These are phyloP conservation scores for Trypanosoma lewisi DNA, from an alignment of 208 protist genomes.

Conservation along the genomic window DNA sequence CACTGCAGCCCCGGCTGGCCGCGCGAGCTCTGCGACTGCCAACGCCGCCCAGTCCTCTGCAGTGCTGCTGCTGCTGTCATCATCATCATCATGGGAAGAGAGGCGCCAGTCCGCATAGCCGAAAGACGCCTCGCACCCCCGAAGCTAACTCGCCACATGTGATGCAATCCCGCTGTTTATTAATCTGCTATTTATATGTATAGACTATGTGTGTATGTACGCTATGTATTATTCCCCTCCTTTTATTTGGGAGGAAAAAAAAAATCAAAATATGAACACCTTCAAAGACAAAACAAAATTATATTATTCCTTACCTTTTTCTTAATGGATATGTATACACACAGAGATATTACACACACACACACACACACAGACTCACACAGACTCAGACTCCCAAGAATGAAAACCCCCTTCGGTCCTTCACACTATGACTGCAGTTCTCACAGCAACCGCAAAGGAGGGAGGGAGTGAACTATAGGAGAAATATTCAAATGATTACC, in stretches of 20 bases:
- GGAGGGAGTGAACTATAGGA: neutral
- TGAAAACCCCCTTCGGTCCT: too few species aligned
- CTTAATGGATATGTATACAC: too few species aligned
- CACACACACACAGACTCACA: too few species aligned
- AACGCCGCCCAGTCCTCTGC: constrained; percentile 16
- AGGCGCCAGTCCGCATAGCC: neutral
- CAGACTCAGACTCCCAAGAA: neutral
- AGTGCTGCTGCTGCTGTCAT: neutral
- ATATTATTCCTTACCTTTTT: too few species aligned
- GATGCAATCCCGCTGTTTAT: neutral
- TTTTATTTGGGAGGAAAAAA: too few species aligned
- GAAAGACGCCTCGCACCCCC: neutral
- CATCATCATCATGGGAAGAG: neutral
- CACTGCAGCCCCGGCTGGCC: constrained; percentile 41
- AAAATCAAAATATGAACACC: too few species aligned
- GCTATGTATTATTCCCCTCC: neutral
- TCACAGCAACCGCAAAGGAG: neutral
- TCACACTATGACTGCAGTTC: too few species aligned
- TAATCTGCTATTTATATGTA: too few species aligned
- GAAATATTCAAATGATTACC: neutral
- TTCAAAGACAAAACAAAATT: too few species aligned
- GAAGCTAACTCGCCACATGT: neutral
- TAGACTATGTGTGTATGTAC: too few species aligned
- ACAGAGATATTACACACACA: too few species aligned
- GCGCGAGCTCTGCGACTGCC: constrained; percentile 68